Evolutionary conservation across 2,329 filamentous ascomycete genomes (phyloP).

Genomic region (Neocucurbitaria cava): DNA sequence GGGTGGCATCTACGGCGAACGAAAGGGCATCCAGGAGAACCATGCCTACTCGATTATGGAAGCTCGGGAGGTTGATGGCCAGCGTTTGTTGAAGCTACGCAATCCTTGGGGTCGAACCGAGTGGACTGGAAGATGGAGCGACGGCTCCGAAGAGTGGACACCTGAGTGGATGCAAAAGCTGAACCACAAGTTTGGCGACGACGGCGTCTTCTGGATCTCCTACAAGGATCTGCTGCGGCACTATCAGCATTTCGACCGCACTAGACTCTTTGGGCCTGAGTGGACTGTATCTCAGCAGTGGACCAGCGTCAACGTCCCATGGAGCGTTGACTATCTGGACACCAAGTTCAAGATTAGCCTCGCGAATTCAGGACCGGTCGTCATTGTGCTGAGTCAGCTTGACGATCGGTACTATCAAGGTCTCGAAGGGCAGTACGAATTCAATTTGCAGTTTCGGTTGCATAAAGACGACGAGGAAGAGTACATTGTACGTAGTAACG

Average conservation of each 20-base stretch:
- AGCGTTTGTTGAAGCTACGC: slow-evolving; percentile 57
- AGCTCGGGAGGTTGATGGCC: slow-evolving; percentile 65
- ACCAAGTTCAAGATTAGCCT: slow-evolving; percentile 66
- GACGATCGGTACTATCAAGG: slow-evolving; percentile 68
- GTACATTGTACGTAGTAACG: slow-evolving; percentile 64
- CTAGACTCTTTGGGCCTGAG: slow-evolving; percentile 65
- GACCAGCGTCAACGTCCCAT: slow-evolving; percentile 66
- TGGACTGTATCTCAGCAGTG: slow-evolving; percentile 68
- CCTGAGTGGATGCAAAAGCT: slow-evolving; percentile 77
- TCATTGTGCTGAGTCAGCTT: slow-evolving; percentile 66
- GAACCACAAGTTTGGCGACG: slow-evolving; percentile 76
- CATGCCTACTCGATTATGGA: slow-evolving; percentile 68
- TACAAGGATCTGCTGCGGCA: slow-evolving; percentile 65
- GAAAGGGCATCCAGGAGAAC: slow-evolving; percentile 55
- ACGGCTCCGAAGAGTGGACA: slow-evolving; percentile 86
- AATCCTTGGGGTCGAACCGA: slow-evolving; percentile 85
- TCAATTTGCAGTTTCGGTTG: slow-evolving; percentile 64
- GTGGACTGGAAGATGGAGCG: slow-evolving; percentile 83
- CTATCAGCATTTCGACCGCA: slow-evolving; percentile 67
- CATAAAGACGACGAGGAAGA: slow-evolving; percentile 67
- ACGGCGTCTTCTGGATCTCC: slow-evolving; percentile 71
- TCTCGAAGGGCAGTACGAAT: slow-evolving; percentile 64
- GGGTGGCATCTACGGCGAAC: slow-evolving; percentile 66
- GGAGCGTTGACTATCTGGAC: slow-evolving; percentile 67
- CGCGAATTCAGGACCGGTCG: slow-evolving; percentile 59